Base-by-base conservation (phyloP, 306 rosid species). In the Psophocarpus tetragonolobus region DNA sequence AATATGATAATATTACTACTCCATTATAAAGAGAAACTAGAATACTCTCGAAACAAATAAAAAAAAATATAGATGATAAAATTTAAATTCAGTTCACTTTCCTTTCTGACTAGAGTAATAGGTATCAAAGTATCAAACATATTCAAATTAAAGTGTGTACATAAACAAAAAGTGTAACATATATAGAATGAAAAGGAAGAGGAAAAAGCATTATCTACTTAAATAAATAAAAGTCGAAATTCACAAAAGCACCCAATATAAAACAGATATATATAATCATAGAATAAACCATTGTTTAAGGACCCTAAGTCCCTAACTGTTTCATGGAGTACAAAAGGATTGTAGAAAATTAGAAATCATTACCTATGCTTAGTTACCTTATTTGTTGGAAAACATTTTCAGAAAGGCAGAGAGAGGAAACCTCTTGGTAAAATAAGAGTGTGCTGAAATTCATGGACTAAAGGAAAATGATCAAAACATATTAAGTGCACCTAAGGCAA, bases 271-370 rank as follows among this genome's bases (percentile, higher is more conserved):
- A 56, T 53, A 23, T 33, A 69, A 81, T 42, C 50, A 62, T 18
- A 61, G 53, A 54, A 64, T 5, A 69, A 81, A 60, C 30, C 42
- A 81, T 18, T 6, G 21, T 33, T 41, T 32, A 20, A 32, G 64
- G 84, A 66, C 18, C 44, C 73, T 48, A 61, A 39, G 84, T 58
- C 18, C 44, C 73, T 48, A 61, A 39, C 24, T 73, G 66, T 81
- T 77, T 62, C 58, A 51, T 85, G 42, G 20, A 60, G 56, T 50
- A 81, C 33, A 47, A 30, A 23, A 45, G n/a, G 20, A 30, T 36
- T 39, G 38, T 5, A 56, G 36, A 38, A 66, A 21, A 66, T 20
- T 66, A 23, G 11, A 57, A 80, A 75, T 42, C 32, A 58, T 8
- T 27, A 45, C 53, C 65, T 62, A 15, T n/a, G 48, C 35, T 15